Base-by-base conservation (phyloP, 805 yeast species). In the Saturnispora galanensis region DNA sequence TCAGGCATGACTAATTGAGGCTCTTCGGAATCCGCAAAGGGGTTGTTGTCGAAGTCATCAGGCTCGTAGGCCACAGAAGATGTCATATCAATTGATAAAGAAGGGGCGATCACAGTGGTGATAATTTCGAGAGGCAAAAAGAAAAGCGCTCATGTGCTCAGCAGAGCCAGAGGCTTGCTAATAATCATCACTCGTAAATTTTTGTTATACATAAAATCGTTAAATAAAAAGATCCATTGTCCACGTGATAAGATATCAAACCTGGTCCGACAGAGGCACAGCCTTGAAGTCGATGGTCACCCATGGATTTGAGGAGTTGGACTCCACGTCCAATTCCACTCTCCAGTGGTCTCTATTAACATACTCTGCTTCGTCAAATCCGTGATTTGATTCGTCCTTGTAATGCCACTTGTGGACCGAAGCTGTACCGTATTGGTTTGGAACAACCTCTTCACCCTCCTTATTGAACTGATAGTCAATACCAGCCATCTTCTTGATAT, bases 231-330 rank as follows among this genome's bases (percentile, higher is more conserved):
- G 37, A 34, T 34, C 17, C n/a, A 6, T 13, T 34, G 17, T 15
- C 7, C 6, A 28, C 12, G n/a, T n/a, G n/a, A n/a, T n/a, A n/a
- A n/a, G 29, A 17, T 17, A 30, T 34, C 37, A 35, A 35, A 35
- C 38, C 13, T 35, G 42, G 4, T 39, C 42, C 10, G 41, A 13
- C 10, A 32, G 10, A 10, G 46, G 37, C 16, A 42, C 13, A 5
- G 50, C 39, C 37, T 42, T 47, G 58, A 81, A 81, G 52, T 77
- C 80, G 15, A 83, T 83, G 46, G 73, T 76, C 41, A 83, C 80
- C 64, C 73, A 61, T 15, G 93, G 85, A 56, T 74, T 75, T 46
- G 74, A 76, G 44, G 80, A 79, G 59, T 77, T 78, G 55, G 86
- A 79, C 51, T 71, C 74, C 42, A 82, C 81, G 44, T 71, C 76